These are phyloP conservation scores for Leccinellum rugosiceps DNA, from an alignment of 768 basidiomycete species.

Conservation along the genomic window DNA sequence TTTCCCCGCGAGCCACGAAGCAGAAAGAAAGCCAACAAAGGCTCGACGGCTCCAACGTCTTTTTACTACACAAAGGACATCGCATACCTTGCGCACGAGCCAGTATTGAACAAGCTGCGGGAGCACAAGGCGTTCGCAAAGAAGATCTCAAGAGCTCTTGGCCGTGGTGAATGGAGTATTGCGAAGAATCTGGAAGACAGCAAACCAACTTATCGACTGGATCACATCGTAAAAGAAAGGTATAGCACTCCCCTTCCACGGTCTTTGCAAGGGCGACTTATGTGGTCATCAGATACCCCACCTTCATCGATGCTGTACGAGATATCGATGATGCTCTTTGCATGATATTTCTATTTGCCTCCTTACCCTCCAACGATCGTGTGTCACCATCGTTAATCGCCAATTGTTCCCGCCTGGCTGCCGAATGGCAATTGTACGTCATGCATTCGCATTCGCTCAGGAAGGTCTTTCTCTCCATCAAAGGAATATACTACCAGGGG, in stretches of 20 bases:
- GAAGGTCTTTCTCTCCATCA: slow-evolving; percentile 94
- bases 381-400: slow-evolving; percentile 81
- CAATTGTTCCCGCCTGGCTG: slow-evolving; percentile 84
- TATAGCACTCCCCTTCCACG: slow-evolving; percentile 32
- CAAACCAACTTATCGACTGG: slow-evolving; percentile 86
- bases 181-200: slow-evolving; percentile 93
- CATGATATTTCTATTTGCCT: slow-evolving; percentile 90
- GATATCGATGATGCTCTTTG: slow-evolving; percentile 98
- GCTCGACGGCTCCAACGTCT: slow-evolving; percentile 92
- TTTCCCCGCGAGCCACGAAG: slow-evolving; percentile 94
- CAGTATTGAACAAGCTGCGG: slow-evolving; percentile 85
- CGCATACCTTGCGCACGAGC: slow-evolving; percentile 94
- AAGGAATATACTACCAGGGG: slow-evolving; percentile 97
- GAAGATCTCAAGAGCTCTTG: slow-evolving; percentile 89
- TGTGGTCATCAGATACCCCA: slow-evolving; percentile 72
- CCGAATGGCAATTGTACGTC: slow-evolving; percentile 96
- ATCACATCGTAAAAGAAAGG: slow-evolving; percentile 98
- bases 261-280: slow-evolving; percentile 1
- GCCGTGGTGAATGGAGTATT: slow-evolving; percentile 90
- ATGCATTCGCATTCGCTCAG: slow-evolving; percentile 83
- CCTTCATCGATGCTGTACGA: slow-evolving; percentile 91
- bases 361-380: slow-evolving; percentile 81
- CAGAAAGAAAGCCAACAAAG: slow-evolving; percentile 94
- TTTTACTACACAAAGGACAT: slow-evolving; percentile 99
- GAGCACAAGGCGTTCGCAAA: slow-evolving; percentile 99